Conservation (phyloP, 1,139 yeast genomes). For the Kluyveromyces sp. region DNA sequence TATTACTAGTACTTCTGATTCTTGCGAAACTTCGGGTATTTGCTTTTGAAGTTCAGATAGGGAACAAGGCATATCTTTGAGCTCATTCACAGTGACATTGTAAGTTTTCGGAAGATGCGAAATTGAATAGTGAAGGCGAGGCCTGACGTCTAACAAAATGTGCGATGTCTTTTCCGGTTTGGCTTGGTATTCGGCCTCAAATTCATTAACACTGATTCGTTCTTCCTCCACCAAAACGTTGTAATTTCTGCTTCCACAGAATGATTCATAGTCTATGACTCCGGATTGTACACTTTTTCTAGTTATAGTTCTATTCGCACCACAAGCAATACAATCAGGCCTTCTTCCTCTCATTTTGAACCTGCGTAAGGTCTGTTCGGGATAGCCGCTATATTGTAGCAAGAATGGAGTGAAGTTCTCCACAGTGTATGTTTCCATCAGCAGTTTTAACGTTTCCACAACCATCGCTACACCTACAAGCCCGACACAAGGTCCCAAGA, state of each 20-base stretch:
- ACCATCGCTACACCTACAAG: constrained; percentile 86
- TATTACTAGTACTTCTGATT: constrained; percentile 34
- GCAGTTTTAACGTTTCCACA: constrained; percentile 70
- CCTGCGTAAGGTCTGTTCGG: constrained; percentile 59
- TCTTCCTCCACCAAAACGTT: constrained; percentile 40
- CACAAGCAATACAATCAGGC: constrained; percentile 57
- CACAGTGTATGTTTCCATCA: constrained; percentile 48
- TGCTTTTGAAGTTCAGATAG: constrained; percentile 16
- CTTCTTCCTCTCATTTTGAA: constrained; percentile 77
- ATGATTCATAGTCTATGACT: constrained; percentile 53
- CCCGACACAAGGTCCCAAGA: constrained; percentile 93
- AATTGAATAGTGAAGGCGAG: constrained; percentile 65
- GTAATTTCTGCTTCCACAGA: constrained; percentile 61
- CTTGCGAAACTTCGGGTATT: constrained; percentile 19
- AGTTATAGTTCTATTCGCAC: constrained; percentile 43
- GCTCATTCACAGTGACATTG: constrained; percentile 55
- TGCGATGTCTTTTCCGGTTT: constrained; percentile 16
- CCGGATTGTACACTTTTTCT: constrained; percentile 40
- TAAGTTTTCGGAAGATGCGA: constrained; percentile 53
- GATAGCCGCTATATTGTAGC: constrained; percentile 65
- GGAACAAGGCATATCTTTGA: constrained; percentile 36
- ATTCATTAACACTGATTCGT: constrained; percentile 47
- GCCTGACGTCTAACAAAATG: constrained; percentile 71
- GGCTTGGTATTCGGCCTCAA: constrained; percentile 22
- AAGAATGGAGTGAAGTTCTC: constrained; percentile 62